phyloP scores from a whole-genome alignment of 2,329 filamentous ascomycete genomes.

The Akanthomyces dipterigenus region DNA sequence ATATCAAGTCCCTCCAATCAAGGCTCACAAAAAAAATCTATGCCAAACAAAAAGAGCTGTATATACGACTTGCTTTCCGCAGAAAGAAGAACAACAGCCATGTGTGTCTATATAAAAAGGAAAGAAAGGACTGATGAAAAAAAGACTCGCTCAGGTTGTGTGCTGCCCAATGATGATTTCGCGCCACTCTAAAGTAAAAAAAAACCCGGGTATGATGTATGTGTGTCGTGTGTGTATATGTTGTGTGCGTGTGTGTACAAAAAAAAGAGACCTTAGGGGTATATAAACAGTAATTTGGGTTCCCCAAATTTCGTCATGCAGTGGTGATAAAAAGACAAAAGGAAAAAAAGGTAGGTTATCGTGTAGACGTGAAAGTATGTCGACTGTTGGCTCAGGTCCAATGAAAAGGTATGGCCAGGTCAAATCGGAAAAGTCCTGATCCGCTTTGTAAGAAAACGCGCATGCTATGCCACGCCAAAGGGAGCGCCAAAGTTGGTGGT shows the following conservation, averaged over 20 bases:
- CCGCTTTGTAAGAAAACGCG: not conserved
- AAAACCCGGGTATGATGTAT: not conserved
- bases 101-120: not conserved
- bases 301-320: not conserved
- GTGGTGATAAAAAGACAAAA: not conserved
- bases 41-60: not conserved
- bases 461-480: slow-evolving; percentile 29
- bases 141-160: not conserved
- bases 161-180: not conserved
- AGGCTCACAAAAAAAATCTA: not conserved
- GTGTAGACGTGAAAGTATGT: not conserved
- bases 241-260: not conserved
- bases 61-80: not conserved
- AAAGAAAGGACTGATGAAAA: not conserved
- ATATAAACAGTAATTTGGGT: not conserved
- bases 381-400: too few species aligned
- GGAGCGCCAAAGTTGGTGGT: slow-evolving; percentile 43
- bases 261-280: not conserved
- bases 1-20: not conserved
- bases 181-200: not conserved
- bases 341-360: not conserved
- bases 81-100: not conserved
- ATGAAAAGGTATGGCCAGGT: too few species aligned
- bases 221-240: not conserved
- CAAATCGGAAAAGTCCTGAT: not conserved